These are phyloP conservation scores for Arthrobotrys entomopaga DNA, from an alignment of 2,329 filamentous ascomycete species.

Conservation along the genomic window DNA sequence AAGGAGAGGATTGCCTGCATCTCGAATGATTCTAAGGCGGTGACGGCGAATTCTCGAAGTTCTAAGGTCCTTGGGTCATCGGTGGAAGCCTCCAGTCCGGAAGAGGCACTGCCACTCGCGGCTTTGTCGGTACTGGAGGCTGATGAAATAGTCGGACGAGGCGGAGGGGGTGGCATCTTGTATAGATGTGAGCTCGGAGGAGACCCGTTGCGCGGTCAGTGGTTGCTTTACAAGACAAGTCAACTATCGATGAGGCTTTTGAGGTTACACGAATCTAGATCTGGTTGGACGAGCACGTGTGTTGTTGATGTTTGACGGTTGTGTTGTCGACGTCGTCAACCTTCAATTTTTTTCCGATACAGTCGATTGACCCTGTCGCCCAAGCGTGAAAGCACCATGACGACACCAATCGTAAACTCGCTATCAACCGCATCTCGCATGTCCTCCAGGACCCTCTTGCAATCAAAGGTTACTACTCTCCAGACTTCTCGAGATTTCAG, in stretches of 20 bases:
- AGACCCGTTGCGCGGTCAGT: neutral
- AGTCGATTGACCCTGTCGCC: constrained; percentile 7
- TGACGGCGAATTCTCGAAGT: constrained; percentile 50
- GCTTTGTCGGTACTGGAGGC: constrained; percentile 23
- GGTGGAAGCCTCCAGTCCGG: constrained; percentile 36
- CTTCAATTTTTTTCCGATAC: constrained; percentile 10
- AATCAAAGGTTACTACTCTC: constrained; percentile 18
- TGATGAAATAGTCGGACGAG: constrained; percentile 29
- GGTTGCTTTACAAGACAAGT: neutral
- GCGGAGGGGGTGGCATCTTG: constrained; percentile 17
- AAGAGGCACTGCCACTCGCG: constrained; percentile 31
- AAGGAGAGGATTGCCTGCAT: constrained; percentile 48
- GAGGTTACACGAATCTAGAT: neutral
- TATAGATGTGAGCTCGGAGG: neutral
- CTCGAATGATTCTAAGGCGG: constrained; percentile 47
- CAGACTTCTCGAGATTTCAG: constrained; percentile 1
- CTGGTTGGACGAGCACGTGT: constrained; percentile 2
- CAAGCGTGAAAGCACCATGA: constrained; percentile 26
- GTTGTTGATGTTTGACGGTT: constrained; percentile 16
- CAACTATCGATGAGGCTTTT: neutral
- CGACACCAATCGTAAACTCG: constrained; percentile 16
- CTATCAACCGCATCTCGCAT: constrained; percentile 10
- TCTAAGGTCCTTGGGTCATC: constrained; percentile 49
- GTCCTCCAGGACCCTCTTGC: constrained; percentile 9
- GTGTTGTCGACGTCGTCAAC: constrained; percentile 39